phyloP scores from a whole-genome alignment of 345 rosid species.

The Erodium maritimum region DNA sequence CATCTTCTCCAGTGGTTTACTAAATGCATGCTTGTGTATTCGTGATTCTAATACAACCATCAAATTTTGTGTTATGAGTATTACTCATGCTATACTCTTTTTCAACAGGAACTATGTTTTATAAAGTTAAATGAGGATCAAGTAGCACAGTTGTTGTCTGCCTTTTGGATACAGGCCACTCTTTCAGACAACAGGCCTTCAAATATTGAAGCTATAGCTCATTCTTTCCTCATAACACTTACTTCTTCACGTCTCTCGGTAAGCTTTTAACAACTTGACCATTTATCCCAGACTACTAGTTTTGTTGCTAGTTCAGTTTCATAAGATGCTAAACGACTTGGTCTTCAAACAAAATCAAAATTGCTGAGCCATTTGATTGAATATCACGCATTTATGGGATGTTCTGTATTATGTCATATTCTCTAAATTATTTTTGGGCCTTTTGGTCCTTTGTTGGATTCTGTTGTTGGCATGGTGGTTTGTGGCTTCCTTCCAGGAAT shows the following conservation, averaged over 20 bases:
- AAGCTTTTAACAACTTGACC: conserved; percentile 1
- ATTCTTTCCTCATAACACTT: conserved; percentile 56
- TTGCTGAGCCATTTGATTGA: no score
- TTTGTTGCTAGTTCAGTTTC: no score
- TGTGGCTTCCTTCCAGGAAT: no score
- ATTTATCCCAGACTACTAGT: neutral
- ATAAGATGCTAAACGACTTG: no score
- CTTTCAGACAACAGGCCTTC: conserved; percentile 72
- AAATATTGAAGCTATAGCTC: conserved; percentile 85
- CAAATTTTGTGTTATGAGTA: neutral
- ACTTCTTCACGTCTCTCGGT: conserved; percentile 76
- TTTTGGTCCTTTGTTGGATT: no score
- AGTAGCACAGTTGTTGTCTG: conserved; percentile 69
- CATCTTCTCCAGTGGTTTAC: neutral
- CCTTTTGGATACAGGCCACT: conserved; percentile 75
- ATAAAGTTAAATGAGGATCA: conserved; percentile 84
- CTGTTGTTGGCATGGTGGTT: no score
- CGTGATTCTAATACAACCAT: no score
- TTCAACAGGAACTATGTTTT: conserved; percentile 51
- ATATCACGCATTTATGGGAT: no score
- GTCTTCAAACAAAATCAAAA: no score
- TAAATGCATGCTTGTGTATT: no score
- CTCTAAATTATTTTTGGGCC: no score
- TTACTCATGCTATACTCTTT: neutral
- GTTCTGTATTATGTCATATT: no score